phyloP scores from a whole-genome alignment of 2,329 filamentous ascomycete species.

The Huntiella savannae region DNA sequence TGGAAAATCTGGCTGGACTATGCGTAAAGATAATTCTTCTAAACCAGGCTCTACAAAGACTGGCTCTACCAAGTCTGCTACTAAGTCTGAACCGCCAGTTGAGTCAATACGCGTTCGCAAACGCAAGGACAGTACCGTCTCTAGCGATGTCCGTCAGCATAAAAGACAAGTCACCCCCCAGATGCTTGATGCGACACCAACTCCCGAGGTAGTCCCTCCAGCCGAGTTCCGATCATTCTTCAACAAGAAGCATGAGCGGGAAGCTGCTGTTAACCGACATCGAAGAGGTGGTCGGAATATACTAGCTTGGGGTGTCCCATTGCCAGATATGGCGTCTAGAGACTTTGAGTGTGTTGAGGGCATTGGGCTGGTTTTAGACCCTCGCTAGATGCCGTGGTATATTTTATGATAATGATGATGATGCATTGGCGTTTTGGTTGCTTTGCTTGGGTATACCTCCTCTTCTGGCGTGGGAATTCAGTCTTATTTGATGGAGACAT shows the following conservation, averaged over 20 bases:
- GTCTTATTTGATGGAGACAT: too few relatives aligned
- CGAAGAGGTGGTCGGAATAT: conserved; percentile 50
- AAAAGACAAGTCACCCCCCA: conserved; percentile 10
- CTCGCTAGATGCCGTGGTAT: too few relatives aligned
- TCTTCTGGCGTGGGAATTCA: too few relatives aligned
- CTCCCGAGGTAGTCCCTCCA: conserved; percentile 20
- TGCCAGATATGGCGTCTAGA: conserved; percentile 51
- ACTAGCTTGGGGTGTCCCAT: conserved; percentile 61
- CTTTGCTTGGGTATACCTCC: too few relatives aligned
- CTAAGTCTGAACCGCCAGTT: too few relatives aligned
- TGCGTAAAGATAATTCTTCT: too few relatives aligned
- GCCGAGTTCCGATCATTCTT: conserved; percentile 74
- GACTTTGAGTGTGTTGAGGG: conserved; percentile 39
- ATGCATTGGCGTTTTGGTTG: too few relatives aligned
- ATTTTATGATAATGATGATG: too few relatives aligned
- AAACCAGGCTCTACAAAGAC: too few relatives aligned
- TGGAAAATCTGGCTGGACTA: too few relatives aligned
- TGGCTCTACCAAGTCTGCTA: too few relatives aligned
- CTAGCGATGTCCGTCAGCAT: neutral
- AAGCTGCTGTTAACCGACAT: conserved; percentile 54
- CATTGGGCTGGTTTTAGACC: too few relatives aligned
- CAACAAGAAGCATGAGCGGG: conserved; percentile 57
- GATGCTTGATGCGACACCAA: conserved; percentile 12
- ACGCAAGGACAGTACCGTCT: neutral
- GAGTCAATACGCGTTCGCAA: neutral